Evolutionary conservation across 331 rosid genomes (phyloP).

Genomic region (Telfairia occidentalis): DNA sequence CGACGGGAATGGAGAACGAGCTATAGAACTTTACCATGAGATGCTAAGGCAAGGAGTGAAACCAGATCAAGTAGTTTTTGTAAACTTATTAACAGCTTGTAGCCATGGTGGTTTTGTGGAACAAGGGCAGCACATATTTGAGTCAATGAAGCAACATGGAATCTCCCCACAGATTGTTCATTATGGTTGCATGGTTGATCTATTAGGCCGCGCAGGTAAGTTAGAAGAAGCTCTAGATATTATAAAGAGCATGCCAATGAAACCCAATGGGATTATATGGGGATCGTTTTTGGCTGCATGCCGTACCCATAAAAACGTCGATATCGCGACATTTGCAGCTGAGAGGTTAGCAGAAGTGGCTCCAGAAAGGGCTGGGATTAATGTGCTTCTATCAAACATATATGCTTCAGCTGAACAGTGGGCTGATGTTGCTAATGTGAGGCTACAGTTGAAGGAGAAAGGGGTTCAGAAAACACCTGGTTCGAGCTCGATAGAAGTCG

Average conservation of each 20-base stretch:
- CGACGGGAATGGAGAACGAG: conserved; percentile 55
- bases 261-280: conserved; percentile 69
- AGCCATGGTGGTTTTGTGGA: conserved; percentile 59
- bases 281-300: conserved; percentile 73
- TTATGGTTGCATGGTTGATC: conserved; percentile 79
- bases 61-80: conserved; percentile 63
- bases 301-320: conserved; percentile 41
- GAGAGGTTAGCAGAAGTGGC: conserved; percentile 33
- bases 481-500: conserved; percentile 50
- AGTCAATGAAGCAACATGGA: conserved; percentile 44
- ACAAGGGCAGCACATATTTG: conserved; percentile 44
- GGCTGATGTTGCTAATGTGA: conserved; percentile 74
- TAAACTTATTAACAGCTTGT: conserved; percentile 56
- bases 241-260: conserved; percentile 61
- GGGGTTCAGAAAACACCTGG: conserved; percentile 60
- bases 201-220: conserved; percentile 59
- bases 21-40: conserved; percentile 43
- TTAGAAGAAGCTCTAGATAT: conserved; percentile 56
- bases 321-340: conserved; percentile 59
- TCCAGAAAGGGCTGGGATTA: conserved; percentile 44
- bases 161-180: conserved; percentile 50
- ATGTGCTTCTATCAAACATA: conserved; percentile 59
- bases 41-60: conserved; percentile 50
- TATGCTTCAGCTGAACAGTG: conserved; percentile 70
- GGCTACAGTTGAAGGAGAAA: conserved; percentile 54